Base-by-base conservation (phyloP, 2,329 filamentous ascomycete genomes). In the Calonectria hongkongensis region DNA sequence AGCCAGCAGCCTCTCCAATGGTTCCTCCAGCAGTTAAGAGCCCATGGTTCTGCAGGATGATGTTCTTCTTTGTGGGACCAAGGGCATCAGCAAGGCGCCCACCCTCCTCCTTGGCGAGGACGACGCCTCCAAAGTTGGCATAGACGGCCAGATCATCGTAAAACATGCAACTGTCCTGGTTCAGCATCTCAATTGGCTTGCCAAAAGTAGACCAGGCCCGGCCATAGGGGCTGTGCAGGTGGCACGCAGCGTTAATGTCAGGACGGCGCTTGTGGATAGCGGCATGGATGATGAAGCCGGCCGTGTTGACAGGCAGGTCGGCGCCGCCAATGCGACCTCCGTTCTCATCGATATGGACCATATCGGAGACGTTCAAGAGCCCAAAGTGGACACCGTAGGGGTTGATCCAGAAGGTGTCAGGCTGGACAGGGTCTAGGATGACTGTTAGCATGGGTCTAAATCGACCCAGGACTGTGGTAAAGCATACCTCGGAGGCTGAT, bases 21-120 rank as follows among this genome's bases (percentile, higher is more conserved):
- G 93, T 95, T 0, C 82, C 80, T 0, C 93, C 93, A 0, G 92
- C 91, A 0, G 92, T 94, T 50, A 95, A 81, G 5, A 95, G 83
- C 0, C 93, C 93, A 79, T 95, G 93, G 79, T 94, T 95, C 76
- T 91, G 86, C 47, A 94, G 81, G 62, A 94, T 92, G 75, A 91
- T 85, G 18, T 88, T 92, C 81, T 88, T 93, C 72, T 88, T 89
- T 0, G 85, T 82, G 0, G 75, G 71, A 0, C 93, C 93, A 1
- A 95, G 84, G 0, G 92, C 89, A 18, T 85, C 85, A 0, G 92
- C 93, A 71, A 95, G 88, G 21, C 88, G 84, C 63, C 86, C 83
- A 0, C 92, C 92, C 80, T 95, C 93, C 68, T 94, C 80, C 84
- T 90, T 74, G 87, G 90, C 78, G 87, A 93, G 81, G 0, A 87